Conservation (phyloP, 1,284 basidiomycete genomes). For the Microbotryomycetes sp. region DNA sequence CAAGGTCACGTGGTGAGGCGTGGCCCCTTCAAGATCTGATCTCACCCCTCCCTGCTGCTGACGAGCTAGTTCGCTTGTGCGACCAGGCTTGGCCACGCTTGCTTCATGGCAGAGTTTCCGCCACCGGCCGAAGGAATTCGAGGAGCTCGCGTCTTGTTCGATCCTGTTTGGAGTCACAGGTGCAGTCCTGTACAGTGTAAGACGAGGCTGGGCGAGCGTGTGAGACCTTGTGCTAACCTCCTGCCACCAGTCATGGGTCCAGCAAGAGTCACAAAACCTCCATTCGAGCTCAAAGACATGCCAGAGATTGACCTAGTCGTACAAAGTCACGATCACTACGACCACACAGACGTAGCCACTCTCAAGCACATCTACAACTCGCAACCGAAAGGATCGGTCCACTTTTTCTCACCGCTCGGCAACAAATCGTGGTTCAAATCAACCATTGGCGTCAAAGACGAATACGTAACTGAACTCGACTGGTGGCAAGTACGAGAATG, state of each 20-base stretch:
- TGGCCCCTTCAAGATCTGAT: no score
- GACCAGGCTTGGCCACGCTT: conserved; percentile 50
- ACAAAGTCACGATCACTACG: conserved; percentile 44
- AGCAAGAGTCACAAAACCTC: conserved; percentile 54
- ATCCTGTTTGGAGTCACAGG: conserved; percentile 60
- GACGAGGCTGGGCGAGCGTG: no score
- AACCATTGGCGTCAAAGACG: conserved; percentile 43
- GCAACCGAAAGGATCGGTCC: conserved; percentile 35
- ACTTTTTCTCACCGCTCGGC: conserved; percentile 58
- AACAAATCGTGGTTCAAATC: conserved; percentile 51
- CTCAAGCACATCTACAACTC: conserved; percentile 45
- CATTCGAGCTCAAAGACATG: conserved; percentile 54
- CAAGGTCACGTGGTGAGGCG: conserved; percentile 65
- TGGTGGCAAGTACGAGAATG: conserved; percentile 58
- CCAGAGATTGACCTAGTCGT: conserved; percentile 60
- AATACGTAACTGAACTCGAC: conserved; percentile 54
- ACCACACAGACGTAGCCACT: conserved; percentile 53
- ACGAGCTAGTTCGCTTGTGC: no score
- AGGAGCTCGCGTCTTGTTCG: conserved; percentile 60
- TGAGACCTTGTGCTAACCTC: not conserved
- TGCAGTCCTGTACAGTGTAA: conserved; percentile 53
- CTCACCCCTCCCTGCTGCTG: no score
- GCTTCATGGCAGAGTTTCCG: conserved; percentile 61
- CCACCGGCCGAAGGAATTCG: conserved; percentile 39
- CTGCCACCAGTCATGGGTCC: conserved; percentile 48